A percentile compares a stretch with the other conserved stretches of the same genome.
Evolutionary conservation across 371 early-diverging fungal genomes (phyloP).

Genomic region (Apophysomyces ossiformis): DNA sequence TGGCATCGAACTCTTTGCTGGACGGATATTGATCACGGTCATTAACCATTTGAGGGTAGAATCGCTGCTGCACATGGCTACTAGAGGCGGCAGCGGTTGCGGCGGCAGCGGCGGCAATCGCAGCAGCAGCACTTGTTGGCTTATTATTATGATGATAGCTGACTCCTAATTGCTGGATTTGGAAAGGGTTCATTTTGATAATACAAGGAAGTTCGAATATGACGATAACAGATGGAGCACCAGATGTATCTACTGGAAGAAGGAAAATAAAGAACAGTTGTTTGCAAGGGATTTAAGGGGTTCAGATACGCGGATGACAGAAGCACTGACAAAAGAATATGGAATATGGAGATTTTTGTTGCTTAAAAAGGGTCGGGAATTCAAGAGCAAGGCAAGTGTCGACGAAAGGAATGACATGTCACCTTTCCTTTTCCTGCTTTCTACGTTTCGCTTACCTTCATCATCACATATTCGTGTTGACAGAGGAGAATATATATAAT

Average conservation of each 20-base stretch:
- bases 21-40: conserved; percentile 49
- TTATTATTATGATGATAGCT: conserved; percentile 5
- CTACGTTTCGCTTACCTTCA: background rate
- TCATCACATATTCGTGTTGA: background rate
- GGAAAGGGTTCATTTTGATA: conserved; percentile 1
- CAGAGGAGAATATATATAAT: background rate
- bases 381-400: conserved; percentile 1
- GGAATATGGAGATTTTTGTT: conserved; percentile 7
- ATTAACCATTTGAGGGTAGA: conserved; percentile 16
- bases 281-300: conserved; percentile 11
- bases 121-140: conserved; percentile 10
- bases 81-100: conserved; percentile 9
- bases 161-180: conserved; percentile 3
- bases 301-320: conserved; percentile 7
- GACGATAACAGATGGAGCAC: background rate
- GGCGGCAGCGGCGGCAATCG: conserved; percentile 14
- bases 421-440: background rate
- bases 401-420: background rate
- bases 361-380: conserved; percentile 11
- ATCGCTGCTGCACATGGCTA: conserved; percentile 2
- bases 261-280: background rate
- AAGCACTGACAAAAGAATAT: conserved; percentile 15
- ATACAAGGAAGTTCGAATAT: background rate
- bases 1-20: conserved; percentile 42
- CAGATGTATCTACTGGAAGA: background rate